phyloP scores from a whole-genome alignment of 1,284 basidiomycete genomes.

The Fomitopsis palustris region DNA sequence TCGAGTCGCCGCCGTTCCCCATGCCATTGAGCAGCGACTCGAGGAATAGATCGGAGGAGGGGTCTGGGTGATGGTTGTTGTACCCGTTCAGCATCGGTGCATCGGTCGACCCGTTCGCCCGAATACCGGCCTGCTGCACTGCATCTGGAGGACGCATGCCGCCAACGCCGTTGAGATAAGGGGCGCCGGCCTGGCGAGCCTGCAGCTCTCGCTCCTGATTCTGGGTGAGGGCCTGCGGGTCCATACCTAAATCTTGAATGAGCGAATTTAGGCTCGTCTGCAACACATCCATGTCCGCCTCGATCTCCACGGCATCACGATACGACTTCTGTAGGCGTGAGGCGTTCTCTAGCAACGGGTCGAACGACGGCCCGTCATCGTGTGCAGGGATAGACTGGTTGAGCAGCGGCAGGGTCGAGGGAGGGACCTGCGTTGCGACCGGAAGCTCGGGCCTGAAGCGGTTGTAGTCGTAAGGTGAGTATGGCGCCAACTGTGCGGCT shows the following conservation, averaged over 20 bases:
- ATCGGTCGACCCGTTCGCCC: neutral
- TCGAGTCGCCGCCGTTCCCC: constrained; percentile 16
- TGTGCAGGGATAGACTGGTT: constrained; percentile 11
- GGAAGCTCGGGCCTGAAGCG: constrained; percentile 14
- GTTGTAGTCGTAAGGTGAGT: constrained; percentile 21
- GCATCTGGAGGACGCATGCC: constrained; percentile 3
- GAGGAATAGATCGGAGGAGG: constrained; percentile 42
- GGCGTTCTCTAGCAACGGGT: constrained; percentile 34
- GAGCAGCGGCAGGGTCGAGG: constrained; percentile 16
- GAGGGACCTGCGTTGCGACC: constrained; percentile 19
- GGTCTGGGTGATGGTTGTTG: constrained; percentile 2
- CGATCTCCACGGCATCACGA: constrained; percentile 61
- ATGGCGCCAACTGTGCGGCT: constrained; percentile 28
- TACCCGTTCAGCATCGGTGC: neutral
- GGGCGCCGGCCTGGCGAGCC: constrained; percentile 9
- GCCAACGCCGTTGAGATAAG: constrained; percentile 2
- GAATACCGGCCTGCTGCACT: constrained; percentile 9
- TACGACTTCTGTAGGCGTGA: constrained; percentile 52
- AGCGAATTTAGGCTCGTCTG: constrained; percentile 72
- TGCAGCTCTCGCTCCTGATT: constrained; percentile 14
- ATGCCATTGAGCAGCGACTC: constrained; percentile 43
- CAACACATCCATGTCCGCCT: constrained; percentile 69
- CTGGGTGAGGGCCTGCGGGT: constrained; percentile 36
- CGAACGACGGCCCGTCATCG: constrained; percentile 32
- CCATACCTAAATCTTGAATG: constrained; percentile 69